Percentiles rank a stretch among this genome's conserved stretches.
phyloP scores from a whole-genome alignment of 2,329 filamentous ascomycete genomes.

The Arachnopeziza araneosa region DNA sequence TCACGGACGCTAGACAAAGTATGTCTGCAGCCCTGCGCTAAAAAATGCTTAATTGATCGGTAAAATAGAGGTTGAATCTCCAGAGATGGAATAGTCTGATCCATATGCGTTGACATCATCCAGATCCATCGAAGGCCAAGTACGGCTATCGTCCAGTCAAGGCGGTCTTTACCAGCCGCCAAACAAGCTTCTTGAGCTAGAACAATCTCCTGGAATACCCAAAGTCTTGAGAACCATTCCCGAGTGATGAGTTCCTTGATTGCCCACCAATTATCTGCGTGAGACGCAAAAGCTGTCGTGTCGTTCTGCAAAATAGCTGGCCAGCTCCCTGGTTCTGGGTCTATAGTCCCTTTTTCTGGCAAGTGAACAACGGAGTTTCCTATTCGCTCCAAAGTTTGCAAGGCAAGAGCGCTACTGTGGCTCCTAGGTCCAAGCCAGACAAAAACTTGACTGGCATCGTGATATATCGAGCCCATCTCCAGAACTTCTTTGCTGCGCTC shows the following conservation, averaged over 20 bases:
- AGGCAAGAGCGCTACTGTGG: slow-evolving; percentile 8
- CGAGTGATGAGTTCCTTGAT: background rate
- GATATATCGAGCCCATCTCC: slow-evolving; percentile 22
- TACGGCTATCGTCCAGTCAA: slow-evolving; percentile 4
- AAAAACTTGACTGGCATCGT: slow-evolving; percentile 14
- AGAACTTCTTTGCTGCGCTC: slow-evolving; percentile 20
- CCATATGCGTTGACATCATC: background rate
- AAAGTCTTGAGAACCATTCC: background rate
- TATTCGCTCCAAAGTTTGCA: slow-evolving; percentile 5
- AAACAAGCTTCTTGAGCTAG: background rate
- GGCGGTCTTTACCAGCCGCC: background rate
- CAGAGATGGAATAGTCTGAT: background rate
- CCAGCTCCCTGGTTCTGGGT: background rate
- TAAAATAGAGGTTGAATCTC: background rate
- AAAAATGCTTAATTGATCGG: background rate
- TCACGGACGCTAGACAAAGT: background rate
- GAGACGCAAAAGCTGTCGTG: background rate
- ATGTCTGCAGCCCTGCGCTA: background rate
- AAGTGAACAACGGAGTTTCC: background rate
- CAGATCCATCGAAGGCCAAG: slow-evolving; percentile 2
- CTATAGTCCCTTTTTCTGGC: background rate
- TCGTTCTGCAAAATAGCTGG: background rate
- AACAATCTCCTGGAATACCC: background rate
- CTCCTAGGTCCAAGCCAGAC: slow-evolving; percentile 22
- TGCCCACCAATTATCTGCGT: background rate